Base-by-base conservation (phyloP, 768 basidiomycete genomes). In the Zangia roseola region DNA sequence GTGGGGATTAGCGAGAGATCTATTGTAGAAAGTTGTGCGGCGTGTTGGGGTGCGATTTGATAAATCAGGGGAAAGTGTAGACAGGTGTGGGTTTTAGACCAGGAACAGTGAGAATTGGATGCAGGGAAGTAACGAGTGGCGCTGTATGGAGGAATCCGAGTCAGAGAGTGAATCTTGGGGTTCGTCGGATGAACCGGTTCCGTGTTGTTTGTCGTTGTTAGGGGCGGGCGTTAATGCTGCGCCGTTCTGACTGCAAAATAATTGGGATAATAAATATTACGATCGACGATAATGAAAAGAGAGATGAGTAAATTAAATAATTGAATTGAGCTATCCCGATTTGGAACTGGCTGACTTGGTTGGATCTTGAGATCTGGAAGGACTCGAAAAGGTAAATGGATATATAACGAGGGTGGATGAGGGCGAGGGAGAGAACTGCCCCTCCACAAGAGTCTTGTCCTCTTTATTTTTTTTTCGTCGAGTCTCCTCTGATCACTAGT, bases 1-100 rank as follows among this genome's bases (percentile, higher is more conserved):
- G 53, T 81, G 43, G 73, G 74, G 37, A 66, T 82, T 53, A 70
- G 71, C 5, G 82, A 83, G 52, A 58, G 65, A 28, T 80, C 82
- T 4, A 66, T 84, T 33, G 64, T 84, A 50, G 74, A 82, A 47
- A 74, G 75, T 49, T 82, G 82, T 54, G 62, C 67, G 40, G 68
- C 71, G 36, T 55, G 62, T 25, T 83, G 78, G 83, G 65, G 51
- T 16, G 70, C 38, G 31, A 37, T 42, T 23, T 46, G 20, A 54
- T 53, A 31, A 38, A 47, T 55, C 53, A 39, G 35, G 21, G 35
- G n/a, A n/a, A n/a, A n/a, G n/a, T n/a, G 2, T 10, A 28, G 28
- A 16, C 14, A 6, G 14, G 31, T 31, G 31, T 31, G 14, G 14
- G 31, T 46, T 43, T n/a, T 51, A 50, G 52, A 56, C 52, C 57